A percentile compares a stretch with the other conserved stretches of the same genome.
Evolutionary conservation across 805 yeast genomes (phyloP).

Genomic region (Candida parachauliodes): DNA sequence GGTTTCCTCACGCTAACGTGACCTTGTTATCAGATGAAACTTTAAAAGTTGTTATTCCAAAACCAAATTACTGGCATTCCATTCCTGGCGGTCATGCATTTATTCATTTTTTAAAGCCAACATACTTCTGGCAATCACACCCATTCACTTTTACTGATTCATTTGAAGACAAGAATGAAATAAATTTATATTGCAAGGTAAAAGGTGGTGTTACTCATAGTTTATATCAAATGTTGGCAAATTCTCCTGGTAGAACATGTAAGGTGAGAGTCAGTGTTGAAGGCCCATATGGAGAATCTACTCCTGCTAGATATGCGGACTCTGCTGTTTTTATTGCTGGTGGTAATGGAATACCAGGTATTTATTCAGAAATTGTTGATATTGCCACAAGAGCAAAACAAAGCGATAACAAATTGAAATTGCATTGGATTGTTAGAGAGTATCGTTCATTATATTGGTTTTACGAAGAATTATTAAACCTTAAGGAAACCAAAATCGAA

Average conservation of each 20-base stretch:
- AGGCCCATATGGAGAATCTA: slow-evolving; percentile 66
- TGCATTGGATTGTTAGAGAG: slow-evolving; percentile 65
- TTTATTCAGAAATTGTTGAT: slow-evolving; percentile 36
- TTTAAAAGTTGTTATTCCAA: slow-evolving; percentile 41
- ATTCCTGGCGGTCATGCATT: slow-evolving; percentile 38
- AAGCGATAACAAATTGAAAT: slow-evolving; percentile 23
- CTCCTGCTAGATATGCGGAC: slow-evolving; percentile 49
- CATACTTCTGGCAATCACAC: slow-evolving; percentile 45
- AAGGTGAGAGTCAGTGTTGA: slow-evolving; percentile 41
- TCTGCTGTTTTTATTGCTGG: slow-evolving; percentile 63
- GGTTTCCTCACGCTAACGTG: slow-evolving; percentile 31
- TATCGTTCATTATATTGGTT: slow-evolving; percentile 48
- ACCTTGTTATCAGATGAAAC: slow-evolving; percentile 37
- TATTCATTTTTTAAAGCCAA: slow-evolving; percentile 36
- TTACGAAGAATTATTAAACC: slow-evolving; percentile 31
- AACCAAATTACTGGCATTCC: slow-evolving; percentile 45
- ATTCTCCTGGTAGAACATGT: slow-evolving; percentile 24
- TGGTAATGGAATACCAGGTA: slow-evolving; percentile 71
- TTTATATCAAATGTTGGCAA: slow-evolving; percentile 22
- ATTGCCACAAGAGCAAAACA: slow-evolving; percentile 15
- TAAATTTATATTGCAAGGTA: slow-evolving; percentile 31
- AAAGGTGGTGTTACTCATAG: slow-evolving; percentile 37
- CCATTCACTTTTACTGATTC: slow-evolving; percentile 37
- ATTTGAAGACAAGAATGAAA: slow-evolving; percentile 16
- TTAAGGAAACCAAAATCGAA: slow-evolving; percentile 22